Percentiles rank a stretch among this genome's conserved stretches.
phyloP scores from a whole-genome alignment of 1,284 basidiomycete genomes.

The Pseudozyma hubeiensis region DNA sequence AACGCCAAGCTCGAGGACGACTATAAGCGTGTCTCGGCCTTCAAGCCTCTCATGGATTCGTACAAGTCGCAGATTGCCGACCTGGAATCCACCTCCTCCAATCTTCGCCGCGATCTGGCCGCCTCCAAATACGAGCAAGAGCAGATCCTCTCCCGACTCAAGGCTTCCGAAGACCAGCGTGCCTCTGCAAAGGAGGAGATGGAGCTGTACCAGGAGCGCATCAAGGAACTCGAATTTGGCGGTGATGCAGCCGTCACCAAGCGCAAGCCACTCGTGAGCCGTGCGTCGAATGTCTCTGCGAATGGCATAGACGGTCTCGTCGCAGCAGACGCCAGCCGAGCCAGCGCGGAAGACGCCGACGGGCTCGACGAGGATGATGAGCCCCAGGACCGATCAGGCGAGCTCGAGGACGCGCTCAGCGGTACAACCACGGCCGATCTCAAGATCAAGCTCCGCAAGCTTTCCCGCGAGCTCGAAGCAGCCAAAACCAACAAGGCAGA shows the following conservation, averaged over 20 bases:
- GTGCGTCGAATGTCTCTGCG: slow-evolving; percentile 40
- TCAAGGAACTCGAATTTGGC: slow-evolving; percentile 83
- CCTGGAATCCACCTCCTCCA: slow-evolving; percentile 78
- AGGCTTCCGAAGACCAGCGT: slow-evolving; percentile 75
- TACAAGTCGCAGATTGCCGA: slow-evolving; percentile 88
- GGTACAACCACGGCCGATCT: slow-evolving; percentile 86
- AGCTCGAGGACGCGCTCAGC: slow-evolving; percentile 84
- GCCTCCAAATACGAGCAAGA: slow-evolving; percentile 57
- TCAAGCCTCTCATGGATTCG: slow-evolving; percentile 89
- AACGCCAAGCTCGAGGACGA: slow-evolving; percentile 91
- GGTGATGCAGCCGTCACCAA: slow-evolving; percentile 69
- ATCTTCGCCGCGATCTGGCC: slow-evolving; percentile 75
- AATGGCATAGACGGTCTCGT: slow-evolving; percentile 56
- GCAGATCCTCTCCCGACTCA: slow-evolving; percentile 49
- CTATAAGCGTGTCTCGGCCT: slow-evolving; percentile 83
- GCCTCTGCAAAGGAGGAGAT: slow-evolving; percentile 84
- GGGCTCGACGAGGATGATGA: slow-evolving; percentile 35
- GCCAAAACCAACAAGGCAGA: slow-evolving; percentile 80
- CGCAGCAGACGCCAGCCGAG: slow-evolving; percentile 41
- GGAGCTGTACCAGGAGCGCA: slow-evolving; percentile 89
- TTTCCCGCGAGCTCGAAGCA: slow-evolving; percentile 84
- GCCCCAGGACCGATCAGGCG: slow-evolving; percentile 77
- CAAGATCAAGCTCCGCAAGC: slow-evolving; percentile 83
- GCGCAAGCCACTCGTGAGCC: slow-evolving; percentile 63
- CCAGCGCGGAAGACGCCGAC: slow-evolving; percentile 20